These are phyloP conservation scores for Corylus heterophylla DNA, from an alignment of 306 rosid genomes.

Conservation along the genomic window DNA sequence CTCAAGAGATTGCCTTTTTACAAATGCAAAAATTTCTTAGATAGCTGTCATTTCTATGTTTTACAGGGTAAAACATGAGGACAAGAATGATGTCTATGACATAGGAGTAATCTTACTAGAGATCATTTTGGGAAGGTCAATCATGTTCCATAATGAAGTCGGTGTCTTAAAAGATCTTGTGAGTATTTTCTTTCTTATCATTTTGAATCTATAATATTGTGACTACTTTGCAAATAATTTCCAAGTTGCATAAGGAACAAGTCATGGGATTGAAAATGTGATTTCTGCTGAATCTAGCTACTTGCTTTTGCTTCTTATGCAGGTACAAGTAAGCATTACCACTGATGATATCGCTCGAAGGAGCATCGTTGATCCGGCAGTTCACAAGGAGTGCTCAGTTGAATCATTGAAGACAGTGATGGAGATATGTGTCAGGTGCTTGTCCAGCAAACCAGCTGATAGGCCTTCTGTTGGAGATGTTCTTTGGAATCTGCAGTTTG, in stretches of 20 bases:
- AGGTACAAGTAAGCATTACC: conserved; percentile 83
- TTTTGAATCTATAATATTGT: conserved; percentile 2
- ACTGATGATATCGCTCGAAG: conserved; percentile 68
- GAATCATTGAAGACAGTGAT: conserved; percentile 75
- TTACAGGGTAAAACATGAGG: conserved; percentile 57
- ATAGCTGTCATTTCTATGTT: conserved; percentile 5
- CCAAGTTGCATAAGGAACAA: background rate
- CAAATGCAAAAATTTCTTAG: background rate
- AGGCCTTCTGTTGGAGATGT: conserved; percentile 90
- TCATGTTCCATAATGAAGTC: conserved; percentile 84
- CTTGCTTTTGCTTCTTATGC: conserved; percentile 22
- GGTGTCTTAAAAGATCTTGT: conserved; percentile 81
- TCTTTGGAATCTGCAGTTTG: conserved; percentile 95
- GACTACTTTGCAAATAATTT: background rate
- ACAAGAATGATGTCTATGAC: conserved; percentile 82
- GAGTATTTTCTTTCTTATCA: conserved; percentile 40
- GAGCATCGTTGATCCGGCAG: conserved; percentile 74
- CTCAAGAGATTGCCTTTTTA: background rate
- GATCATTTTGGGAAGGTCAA: conserved; percentile 79
- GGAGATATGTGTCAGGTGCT: conserved; percentile 89
- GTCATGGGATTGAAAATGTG: background rate
- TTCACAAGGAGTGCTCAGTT: conserved; percentile 80
- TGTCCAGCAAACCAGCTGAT: conserved; percentile 47
- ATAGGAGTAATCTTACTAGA: conserved; percentile 86
- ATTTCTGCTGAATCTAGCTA: conserved; percentile 3